These are phyloP conservation scores for Sordariomycetes sp. DNA, from an alignment of 2,329 filamentous ascomycete genomes.

Conservation along the genomic window DNA sequence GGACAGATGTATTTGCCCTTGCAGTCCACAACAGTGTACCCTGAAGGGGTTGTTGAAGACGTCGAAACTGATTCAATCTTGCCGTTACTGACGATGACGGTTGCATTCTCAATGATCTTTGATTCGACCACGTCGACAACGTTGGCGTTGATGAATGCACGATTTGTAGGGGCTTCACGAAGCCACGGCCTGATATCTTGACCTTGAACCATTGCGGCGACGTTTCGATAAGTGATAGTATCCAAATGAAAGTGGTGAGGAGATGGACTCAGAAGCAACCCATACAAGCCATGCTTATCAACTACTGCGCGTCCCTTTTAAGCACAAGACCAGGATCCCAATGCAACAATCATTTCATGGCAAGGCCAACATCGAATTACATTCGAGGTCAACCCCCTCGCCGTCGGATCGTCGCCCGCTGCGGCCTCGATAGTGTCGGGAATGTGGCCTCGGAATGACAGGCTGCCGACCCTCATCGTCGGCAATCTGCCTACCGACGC, in stretches of 20 bases:
- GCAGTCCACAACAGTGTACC: conserved; percentile 10
- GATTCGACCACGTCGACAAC: conserved; percentile 29
- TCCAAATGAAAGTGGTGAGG: too few relatives aligned
- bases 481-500: too few relatives aligned
- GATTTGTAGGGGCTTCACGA: conserved; percentile 8
- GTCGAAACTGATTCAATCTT: conserved; percentile 18
- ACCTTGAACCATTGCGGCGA: conserved; percentile 1
- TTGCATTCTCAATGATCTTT: conserved; percentile 15
- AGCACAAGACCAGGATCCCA: too few relatives aligned
- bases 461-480: neutral
- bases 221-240: neutral
- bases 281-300: neutral
- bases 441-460: neutral
- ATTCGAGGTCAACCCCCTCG: too few relatives aligned
- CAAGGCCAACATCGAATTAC: too few relatives aligned
- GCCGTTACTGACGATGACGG: conserved; percentile 24
- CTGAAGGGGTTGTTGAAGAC: neutral
- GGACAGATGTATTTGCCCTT: conserved; percentile 19
- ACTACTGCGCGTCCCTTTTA: too few relatives aligned
- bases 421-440: too few relatives aligned
- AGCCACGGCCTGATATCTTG: conserved; percentile 12
- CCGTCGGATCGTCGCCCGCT: too few relatives aligned
- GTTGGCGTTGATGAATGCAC: conserved; percentile 31
- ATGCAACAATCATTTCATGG: too few relatives aligned
- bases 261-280: neutral